A percentile compares a stretch with the other conserved stretches of the same genome.
These are phyloP conservation scores for Ophiocordyceps australis DNA, from an alignment of 2,329 filamentous ascomycete species.

Conservation along the genomic window DNA sequence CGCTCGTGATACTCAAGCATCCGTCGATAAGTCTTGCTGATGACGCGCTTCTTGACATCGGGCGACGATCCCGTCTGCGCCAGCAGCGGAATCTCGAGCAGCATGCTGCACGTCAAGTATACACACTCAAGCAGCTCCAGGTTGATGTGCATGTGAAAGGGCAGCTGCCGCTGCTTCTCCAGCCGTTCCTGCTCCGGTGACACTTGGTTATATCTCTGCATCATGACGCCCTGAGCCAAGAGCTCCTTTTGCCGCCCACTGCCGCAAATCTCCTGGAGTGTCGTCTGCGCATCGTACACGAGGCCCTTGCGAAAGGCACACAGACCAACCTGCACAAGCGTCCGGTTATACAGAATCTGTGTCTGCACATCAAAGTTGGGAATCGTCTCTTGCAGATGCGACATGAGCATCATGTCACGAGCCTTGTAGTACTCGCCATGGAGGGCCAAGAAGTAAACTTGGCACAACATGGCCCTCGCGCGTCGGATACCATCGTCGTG, in stretches of 20 bases:
- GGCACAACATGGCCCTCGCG: conserved; percentile 91
- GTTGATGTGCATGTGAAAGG: conserved; percentile 99
- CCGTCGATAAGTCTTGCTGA: conserved; percentile 97
- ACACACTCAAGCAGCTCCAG: conserved; percentile 94
- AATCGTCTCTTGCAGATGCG: conserved; percentile 94
- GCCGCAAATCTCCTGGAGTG: conserved; percentile 93
- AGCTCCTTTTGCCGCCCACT: conserved; percentile 96
- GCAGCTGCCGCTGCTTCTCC: conserved; percentile 91
- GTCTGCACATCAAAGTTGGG: conserved; percentile 91
- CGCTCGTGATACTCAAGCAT: conserved; percentile 99
- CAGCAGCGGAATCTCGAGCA: conserved; percentile 91
- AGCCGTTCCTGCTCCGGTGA: conserved; percentile 95
- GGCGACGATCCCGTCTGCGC: conserved; percentile 94
- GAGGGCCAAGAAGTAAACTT: conserved; percentile 94
- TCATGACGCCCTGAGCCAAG: conserved; percentile 92
- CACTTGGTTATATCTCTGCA: conserved; percentile 91
- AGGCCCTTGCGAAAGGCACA: conserved; percentile 96
- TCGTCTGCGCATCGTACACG: conserved; percentile 94
- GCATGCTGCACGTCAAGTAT: conserved; percentile 98
- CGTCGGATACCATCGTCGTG: conserved; percentile 92
- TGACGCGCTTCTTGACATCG: conserved; percentile 91
- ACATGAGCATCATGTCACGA: conserved; percentile 99
- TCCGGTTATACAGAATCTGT: conserved; percentile 97
- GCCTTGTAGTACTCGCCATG: conserved; percentile 97
- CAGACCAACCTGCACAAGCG: conserved; percentile 90